phyloP scores from a whole-genome alignment of 352 stramenopile genomes.

The Pythium dissotocum region DNA sequence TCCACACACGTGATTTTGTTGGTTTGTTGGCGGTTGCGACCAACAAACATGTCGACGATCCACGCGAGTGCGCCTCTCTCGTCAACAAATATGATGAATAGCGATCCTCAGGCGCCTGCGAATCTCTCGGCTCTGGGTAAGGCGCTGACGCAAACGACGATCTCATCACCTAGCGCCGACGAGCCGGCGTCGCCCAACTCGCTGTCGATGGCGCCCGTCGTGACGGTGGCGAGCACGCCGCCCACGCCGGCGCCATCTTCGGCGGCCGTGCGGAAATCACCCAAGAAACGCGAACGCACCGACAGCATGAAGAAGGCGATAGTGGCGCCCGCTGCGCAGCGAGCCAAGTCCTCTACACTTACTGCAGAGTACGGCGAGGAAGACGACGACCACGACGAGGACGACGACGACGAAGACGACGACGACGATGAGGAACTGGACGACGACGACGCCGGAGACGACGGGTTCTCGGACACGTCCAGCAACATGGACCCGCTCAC shows the following conservation, averaged over 20 bases:
- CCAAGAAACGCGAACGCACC: conserved; percentile 85
- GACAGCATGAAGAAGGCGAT: conserved; percentile 83
- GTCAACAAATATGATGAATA: conserved; percentile 10
- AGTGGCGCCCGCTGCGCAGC: conserved; percentile 60
- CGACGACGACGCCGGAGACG: conserved; percentile 6
- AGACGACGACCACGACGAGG: conserved; percentile 18
- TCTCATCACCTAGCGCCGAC: conserved; percentile 41
- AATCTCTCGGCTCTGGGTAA: conserved; percentile 79
- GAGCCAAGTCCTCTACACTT: conserved; percentile 35
- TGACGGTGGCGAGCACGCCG: conserved; percentile 12
- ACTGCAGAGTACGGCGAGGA: conserved; percentile 12
- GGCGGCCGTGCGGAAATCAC: conserved; percentile 46
- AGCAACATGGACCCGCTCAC: conserved; percentile 23
- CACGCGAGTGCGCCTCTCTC: conserved; percentile 17
- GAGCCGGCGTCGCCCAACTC: conserved; percentile 22
- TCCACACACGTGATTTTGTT: not conserved
- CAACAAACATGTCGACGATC: conserved; percentile 20
- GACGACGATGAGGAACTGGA: conserved; percentile 21
- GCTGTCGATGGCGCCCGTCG: conserved; percentile 27
- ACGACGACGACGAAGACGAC: conserved; percentile 28
- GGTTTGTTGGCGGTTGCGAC: conserved; percentile 3
- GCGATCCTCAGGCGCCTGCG: conserved; percentile 11
- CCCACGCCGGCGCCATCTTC: conserved; percentile 9
- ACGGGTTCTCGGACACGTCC: conserved; percentile 26
- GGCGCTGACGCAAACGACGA: conserved; percentile 71